Conservation (phyloP, 139 green algal species). For the Pycnococcus provasolii region DNA sequence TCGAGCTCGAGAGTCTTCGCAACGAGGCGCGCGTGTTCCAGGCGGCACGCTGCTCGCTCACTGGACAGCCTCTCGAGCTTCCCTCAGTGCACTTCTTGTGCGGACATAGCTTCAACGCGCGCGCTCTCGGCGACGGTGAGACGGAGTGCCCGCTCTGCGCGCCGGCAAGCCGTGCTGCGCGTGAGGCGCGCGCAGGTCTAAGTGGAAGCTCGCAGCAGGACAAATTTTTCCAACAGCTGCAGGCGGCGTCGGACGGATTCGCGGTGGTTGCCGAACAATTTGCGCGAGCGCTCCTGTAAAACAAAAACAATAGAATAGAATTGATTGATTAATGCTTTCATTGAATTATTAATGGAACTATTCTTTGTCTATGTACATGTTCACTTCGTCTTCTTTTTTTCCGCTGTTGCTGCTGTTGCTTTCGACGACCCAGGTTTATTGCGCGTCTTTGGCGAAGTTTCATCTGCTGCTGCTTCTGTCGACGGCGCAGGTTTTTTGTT, state of each 20-base stretch:
- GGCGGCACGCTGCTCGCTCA: slow-evolving; percentile 56
- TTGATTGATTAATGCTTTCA: too few species aligned
- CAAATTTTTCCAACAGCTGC: slow-evolving; percentile 83
- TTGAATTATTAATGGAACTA: too few species aligned
- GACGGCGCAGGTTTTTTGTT: too few species aligned
- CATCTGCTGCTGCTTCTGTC: too few species aligned
- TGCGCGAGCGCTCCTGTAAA: slow-evolving; percentile 31
- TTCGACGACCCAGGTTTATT: too few species aligned
- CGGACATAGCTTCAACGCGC: slow-evolving; percentile 80
- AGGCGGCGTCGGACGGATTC: slow-evolving; percentile 67
- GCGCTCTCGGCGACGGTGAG: slow-evolving; percentile 70
- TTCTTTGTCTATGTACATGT: too few species aligned
- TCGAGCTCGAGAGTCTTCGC: slow-evolving; percentile 52
- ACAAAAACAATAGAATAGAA: too few species aligned
- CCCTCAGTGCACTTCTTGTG: slow-evolving; percentile 93
- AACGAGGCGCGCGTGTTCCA: slow-evolving; percentile 77
- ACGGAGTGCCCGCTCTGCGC: slow-evolving; percentile 81
- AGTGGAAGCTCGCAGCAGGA: slow-evolving; percentile 56
- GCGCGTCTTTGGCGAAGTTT: too few species aligned
- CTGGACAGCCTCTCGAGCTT: slow-evolving; percentile 69
- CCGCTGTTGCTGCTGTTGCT: too few species aligned
- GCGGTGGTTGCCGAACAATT: slow-evolving; percentile 77
- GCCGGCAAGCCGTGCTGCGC: slow-evolving; percentile 53
- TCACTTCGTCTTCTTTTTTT: too few species aligned
- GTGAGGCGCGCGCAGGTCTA: slow-evolving; percentile 44